Base-by-base conservation (phyloP, 2,329 filamentous ascomycete genomes). In the Xylariaceae sp. region DNA sequence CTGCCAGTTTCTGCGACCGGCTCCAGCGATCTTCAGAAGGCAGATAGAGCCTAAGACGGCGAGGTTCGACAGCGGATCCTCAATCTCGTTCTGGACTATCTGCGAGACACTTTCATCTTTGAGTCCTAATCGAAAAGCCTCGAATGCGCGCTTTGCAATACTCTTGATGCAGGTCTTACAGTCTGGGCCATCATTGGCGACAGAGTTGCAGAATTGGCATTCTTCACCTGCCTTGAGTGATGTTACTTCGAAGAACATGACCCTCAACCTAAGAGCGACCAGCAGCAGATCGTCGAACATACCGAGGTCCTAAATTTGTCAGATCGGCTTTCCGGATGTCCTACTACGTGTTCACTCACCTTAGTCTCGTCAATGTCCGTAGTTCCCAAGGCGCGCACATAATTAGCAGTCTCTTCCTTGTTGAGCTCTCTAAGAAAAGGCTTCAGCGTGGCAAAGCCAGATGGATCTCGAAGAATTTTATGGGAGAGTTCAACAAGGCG, bases 371-470 rank as follows among this genome's bases (percentile, higher is more conserved):
- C 29, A 6, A 26, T 16, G 14, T 19, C 8, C 16, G 51, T 23
- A 21, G 14, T 33, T 26, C 47, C 52, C 24, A 79, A 54, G 4
- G 64, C 65, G 0, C 70, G 67, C 3, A 78, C 56, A 44, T 78
- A 72, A 1, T 72, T 58, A 37, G 72, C 73, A 6, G 78, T 63
- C 6, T 81, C 79, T 0, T 71, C 63, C 2, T 74, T 69, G 1
- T 67, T 72, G 0, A 86, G 73, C 17, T 70, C 67, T 36, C 78
- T 74, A 3, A 79, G 69, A 52, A 79, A 81, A 1, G 61, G 59
- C 57, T 77, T 81, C 36, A 82, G 63, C 45, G 82, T 81, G 29
- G 78, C 75, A 52, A 84, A 83, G 53, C 73, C 79, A 6, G 74
- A 71, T 4, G 72, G 67, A n/a, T 70, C 74, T 0, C 60, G 59